Evolutionary conservation across 179 eudicot genomes (phyloP), one percentile per base, ranked within the genome.

Genomic region (Drosera spatulata): DNA sequence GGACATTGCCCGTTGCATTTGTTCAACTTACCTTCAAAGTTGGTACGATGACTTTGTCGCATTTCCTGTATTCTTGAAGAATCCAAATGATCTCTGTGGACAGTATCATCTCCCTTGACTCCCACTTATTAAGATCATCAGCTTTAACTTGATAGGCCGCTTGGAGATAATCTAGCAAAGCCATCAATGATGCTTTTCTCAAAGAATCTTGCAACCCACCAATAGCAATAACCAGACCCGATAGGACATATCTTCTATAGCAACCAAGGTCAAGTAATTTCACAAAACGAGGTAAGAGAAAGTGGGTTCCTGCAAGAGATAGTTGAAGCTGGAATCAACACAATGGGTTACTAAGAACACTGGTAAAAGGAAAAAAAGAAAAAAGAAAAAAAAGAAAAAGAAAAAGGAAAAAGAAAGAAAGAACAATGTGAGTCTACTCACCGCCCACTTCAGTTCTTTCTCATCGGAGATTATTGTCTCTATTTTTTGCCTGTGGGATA

Each of bases 121-220:
- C 68, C 50, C 65, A 76, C 67, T 69, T 67, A 42, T 56, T 58
- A 58, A 54, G 59, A 42, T 62, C 71, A 51, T 68, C 73, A 49
- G 63, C 64, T 57, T 68, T 74, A 51, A 70, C 8, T 43, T 43
- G 6, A 43, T 4, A 0, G 45, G 45, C 61, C 13, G 53, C 67
- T 63, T 78, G 82, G 70, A 93, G 82, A 76, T 86, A 89, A 40
- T 81, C 94, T 54, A 86, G 61, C 66, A 93, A 86, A 71, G 99
- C 94, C 61, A 70, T 72, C 41, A 86, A 78, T 53, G 99, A 85
- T 69, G 90, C 83, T 76, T 83, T 93, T 64, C 76, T 79, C 75
- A 86, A 71, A 62, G 87, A 89, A 53, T 89, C 99, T 85, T 89
- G 95, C 62, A 93, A 69, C 55, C 99, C 99, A 55, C 97, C 99